Conservation (phyloP, 441 rosid species). For the Rhodomyrtus psidioides region DNA sequence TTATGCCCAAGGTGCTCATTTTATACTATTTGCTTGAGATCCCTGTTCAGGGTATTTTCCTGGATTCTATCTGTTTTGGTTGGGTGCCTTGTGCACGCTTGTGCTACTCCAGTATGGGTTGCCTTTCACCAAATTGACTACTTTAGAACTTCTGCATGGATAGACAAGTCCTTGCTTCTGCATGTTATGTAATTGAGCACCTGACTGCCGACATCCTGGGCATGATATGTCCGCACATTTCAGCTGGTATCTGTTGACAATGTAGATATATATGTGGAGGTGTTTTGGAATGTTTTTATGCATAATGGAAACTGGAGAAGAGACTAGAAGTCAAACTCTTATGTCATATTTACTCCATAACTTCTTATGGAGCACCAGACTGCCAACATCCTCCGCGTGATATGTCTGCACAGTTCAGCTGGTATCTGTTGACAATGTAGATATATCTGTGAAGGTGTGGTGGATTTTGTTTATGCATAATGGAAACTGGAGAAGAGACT, state of each 20-base stretch:
- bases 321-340: neutral
- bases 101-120: neutral
- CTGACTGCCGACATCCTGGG: neutral
- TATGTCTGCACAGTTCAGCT: neutral
- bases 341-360: neutral
- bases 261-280: neutral
- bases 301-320: neutral
- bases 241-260: neutral
- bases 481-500: neutral
- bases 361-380: neutral
- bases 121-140: neutral
- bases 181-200: neutral
- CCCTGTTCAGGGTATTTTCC: slow-evolving; percentile 8
- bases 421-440: neutral
- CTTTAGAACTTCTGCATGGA: neutral
- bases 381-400: neutral
- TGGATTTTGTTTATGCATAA: neutral
- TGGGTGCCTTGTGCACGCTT: neutral
- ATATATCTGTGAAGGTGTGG: neutral
- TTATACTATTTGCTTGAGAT: neutral
- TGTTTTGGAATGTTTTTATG: neutral
- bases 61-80: neutral
- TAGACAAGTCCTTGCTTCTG: neutral
- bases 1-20: slow-evolving; percentile 58
- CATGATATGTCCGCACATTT: neutral